phyloP scores from a whole-genome alignment of 306 rosid genomes.

The Citrullus amarus region DNA sequence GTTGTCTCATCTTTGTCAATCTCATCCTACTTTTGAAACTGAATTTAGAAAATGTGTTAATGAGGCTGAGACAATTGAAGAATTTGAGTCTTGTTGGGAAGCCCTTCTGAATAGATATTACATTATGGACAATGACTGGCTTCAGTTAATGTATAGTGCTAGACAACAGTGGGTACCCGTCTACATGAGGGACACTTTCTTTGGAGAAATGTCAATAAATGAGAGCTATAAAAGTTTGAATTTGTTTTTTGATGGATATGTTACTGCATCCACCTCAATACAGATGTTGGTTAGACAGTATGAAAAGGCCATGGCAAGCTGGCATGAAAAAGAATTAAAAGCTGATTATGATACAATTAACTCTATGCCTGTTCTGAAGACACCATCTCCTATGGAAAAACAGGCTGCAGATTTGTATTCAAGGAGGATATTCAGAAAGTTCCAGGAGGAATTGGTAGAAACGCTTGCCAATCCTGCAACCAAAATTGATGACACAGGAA shows the following conservation, averaged over 20 bases:
- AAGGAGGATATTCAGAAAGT: constrained; percentile 62
- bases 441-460: constrained; percentile 86
- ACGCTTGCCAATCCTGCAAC: constrained; percentile 86
- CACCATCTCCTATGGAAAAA: constrained; percentile 90
- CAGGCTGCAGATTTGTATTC: constrained; percentile 81
- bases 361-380: constrained; percentile 50
- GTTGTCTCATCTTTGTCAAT: constrained; percentile 43
- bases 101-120: constrained; percentile 54
- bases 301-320: constrained; percentile 60
- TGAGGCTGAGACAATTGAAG: constrained; percentile 48
- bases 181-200: constrained; percentile 58
- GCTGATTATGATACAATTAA: constrained; percentile 64
- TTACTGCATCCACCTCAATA: constrained; percentile 61
- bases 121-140: constrained; percentile 76
- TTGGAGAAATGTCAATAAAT: constrained; percentile 42
- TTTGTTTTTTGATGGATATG: constrained; percentile 60
- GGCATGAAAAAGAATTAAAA: constrained; percentile 75
- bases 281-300: constrained; percentile 63
- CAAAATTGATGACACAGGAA: constrained; percentile 62
- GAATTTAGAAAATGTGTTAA: constrained; percentile 51
- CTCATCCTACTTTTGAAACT: constrained; percentile 48
- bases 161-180: constrained; percentile 78
- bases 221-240: constrained; percentile 39
- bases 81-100: constrained; percentile 68
- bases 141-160: constrained; percentile 60